Evolutionary conservation across 208 protist species (phyloP).

Genomic region (Acanthamoeba sp.): DNA sequence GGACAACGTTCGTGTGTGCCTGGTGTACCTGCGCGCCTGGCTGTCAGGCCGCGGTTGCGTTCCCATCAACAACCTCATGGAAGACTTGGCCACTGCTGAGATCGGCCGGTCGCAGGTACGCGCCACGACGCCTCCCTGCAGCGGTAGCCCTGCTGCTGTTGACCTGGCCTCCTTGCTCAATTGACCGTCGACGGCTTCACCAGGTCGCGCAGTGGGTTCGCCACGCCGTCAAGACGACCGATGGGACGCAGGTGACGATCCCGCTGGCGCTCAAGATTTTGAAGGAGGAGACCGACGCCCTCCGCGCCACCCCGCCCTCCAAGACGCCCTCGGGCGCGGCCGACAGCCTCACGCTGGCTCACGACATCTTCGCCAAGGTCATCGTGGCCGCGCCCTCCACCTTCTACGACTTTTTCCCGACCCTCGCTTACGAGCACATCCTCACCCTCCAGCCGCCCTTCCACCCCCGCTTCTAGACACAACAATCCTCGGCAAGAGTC

Average conservation of each 20-base stretch:
- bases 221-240: conserved; percentile 1
- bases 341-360: conserved; percentile 8
- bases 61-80: conserved; percentile 81
- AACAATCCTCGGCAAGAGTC: neutral
- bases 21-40: conserved; percentile 79
- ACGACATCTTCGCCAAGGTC: conserved; percentile 22
- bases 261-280: conserved; percentile 19
- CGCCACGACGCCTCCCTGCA: too few relatives aligned
- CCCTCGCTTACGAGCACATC: conserved; percentile 23
- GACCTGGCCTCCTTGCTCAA: too few relatives aligned
- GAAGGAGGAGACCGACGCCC: conserved; percentile 24
- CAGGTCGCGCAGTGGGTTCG: conserved; percentile 4
- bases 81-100: conserved; percentile 83
- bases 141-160: too few relatives aligned
- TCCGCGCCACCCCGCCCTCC: conserved; percentile 17
- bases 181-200: neutral
- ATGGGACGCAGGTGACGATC: conserved; percentile 15
- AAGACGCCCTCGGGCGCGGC: conserved; percentile 27
- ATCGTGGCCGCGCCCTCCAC: neutral
- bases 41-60: conserved; percentile 80
- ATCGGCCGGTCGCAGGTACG: conserved; percentile 78
- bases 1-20: conserved; percentile 65
- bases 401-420: conserved; percentile 30
- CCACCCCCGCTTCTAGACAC: conserved; percentile 15
- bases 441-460: conserved; percentile 3